Base-by-base conservation (phyloP, 208 protist species). In the Leishmania tropica region DNA sequence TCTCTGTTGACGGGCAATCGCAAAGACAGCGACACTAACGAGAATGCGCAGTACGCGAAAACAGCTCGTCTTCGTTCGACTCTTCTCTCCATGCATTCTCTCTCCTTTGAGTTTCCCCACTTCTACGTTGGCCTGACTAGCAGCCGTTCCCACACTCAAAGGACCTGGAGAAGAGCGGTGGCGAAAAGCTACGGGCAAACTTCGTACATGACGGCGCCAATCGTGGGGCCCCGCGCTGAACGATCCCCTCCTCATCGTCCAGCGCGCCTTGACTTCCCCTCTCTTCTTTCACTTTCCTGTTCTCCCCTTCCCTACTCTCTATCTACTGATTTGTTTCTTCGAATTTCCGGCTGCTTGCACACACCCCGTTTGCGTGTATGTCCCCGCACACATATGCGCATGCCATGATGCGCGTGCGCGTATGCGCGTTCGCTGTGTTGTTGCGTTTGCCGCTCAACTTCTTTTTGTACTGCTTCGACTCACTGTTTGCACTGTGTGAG, bases 381-480 rank as follows among this genome's bases (percentile, higher is more conserved):
- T 40, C 13, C 31, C 31, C 40, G 62, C 13, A 31, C 13, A 21
- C 62, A 21, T 7, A 11, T 40, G 28, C n/a, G 0, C 31, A 68
- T 40, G 31, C 6, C 2, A 40, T 40, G 8, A 40, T 37, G 62
- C 31, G 62, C 5, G 62, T 40, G 62, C 15, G 58, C n/a, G 28
- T 64, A 28, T 64, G 58, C 21, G 51, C 11, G 13, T n/a, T 62
- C 10, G 7, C 15, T 37, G 21, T 40, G 28, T 40, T 67, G 15
- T 40, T 67, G n/a, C 28, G 8, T 17, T 67, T 31, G 62, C 62
- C 31, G 3, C n/a, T 2, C 3, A 19, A 15, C 62, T 37, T 21
- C 15, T 67, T 35, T 81, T 80, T 51, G 40, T 76, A 40, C 79
- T 6, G 68, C 48, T 58, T 37, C 15, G 51, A 56, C 40, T 70